phyloP scores from a whole-genome alignment of 345 rosid species.

The Arabidopsis suecica region DNA sequence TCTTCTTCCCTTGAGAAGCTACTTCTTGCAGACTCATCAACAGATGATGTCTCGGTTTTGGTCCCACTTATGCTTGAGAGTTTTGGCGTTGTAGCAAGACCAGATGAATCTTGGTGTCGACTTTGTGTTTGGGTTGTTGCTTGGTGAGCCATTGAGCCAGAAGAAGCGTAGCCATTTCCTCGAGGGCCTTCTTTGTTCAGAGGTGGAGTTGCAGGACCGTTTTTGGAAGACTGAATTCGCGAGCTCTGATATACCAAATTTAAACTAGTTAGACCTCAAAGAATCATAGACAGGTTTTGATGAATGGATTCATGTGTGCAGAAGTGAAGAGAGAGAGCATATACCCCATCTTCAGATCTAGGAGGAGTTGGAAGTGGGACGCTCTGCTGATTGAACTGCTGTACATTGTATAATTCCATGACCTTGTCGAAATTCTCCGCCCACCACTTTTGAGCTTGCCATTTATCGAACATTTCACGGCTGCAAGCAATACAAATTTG shows the following conservation, averaged over 20 bases:
- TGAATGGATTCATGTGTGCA: conserved; percentile 59
- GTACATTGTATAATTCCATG: conserved; percentile 95
- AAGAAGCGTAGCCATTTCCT: conserved; percentile 64
- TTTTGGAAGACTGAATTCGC: conserved; percentile 64
- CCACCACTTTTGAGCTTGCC: conserved; percentile 99
- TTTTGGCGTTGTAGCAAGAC: conserved; percentile 71
- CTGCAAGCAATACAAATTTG: conserved; percentile 50
- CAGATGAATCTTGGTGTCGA: conserved; percentile 53
- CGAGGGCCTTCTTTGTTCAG: conserved; percentile 65
- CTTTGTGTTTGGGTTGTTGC: conserved; percentile 48
- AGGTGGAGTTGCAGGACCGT: conserved; percentile 83
- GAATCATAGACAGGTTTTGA: conserved; percentile 49
- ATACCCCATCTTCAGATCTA: conserved; percentile 77
- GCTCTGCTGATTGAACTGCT: conserved; percentile 65
- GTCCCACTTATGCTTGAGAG: conserved; percentile 72
- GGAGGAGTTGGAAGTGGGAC: conserved; percentile 80
- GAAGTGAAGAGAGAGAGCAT: conserved; percentile 16
- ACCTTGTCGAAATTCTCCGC: conserved; percentile 87
- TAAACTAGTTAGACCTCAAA: conserved; percentile 9
- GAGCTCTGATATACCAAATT: conserved; percentile 51
- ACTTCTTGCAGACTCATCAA: conserved; percentile 72
- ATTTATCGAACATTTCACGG: conserved; percentile 92
- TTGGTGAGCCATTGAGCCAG: conserved; percentile 69
- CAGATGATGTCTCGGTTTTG: conserved; percentile 77
- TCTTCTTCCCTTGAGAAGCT: conserved; percentile 72